phyloP scores from a whole-genome alignment of 371 early-diverging fungal genomes.

The Mortierella polycephala region DNA sequence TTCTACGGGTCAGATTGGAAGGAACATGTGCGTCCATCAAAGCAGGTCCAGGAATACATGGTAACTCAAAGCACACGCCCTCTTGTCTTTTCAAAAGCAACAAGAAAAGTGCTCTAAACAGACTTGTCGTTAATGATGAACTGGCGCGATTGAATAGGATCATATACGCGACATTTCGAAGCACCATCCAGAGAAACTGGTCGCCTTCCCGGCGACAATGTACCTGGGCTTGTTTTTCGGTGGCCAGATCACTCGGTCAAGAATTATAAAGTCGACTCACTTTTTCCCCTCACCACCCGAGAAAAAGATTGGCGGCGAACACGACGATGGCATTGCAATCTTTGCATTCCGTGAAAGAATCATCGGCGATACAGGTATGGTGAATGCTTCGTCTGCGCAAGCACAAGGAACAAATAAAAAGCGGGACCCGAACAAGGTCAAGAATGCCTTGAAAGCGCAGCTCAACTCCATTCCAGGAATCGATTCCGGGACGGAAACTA shows the following conservation, averaged over 20 bases:
- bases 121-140: neutral
- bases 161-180: conserved; percentile 46
- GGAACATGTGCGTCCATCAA: conserved; percentile 24
- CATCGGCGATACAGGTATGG: neutral
- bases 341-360: conserved; percentile 38
- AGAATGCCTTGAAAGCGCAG: conserved; percentile 18
- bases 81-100: neutral
- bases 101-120: neutral
- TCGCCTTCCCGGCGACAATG: conserved; percentile 44
- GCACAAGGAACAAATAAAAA: conserved; percentile 6
- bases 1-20: conserved; percentile 43
- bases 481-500: conserved; percentile 8
- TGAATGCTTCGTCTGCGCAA: no score
- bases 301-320: conserved; percentile 34
- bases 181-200: conserved; percentile 31
- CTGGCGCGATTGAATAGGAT: conserved; percentile 14
- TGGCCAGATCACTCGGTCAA: conserved; percentile 37
- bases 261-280: conserved; percentile 29
- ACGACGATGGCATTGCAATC: conserved; percentile 44
- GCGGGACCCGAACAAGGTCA: conserved; percentile 34
- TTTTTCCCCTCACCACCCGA: conserved; percentile 50
- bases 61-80: conserved; percentile 1
- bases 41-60: conserved; percentile 27
- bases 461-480: conserved; percentile 36
- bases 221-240: conserved; percentile 48